Base-by-base conservation (phyloP, 2,329 filamentous ascomycete genomes). In the Fusarium circinatum region DNA sequence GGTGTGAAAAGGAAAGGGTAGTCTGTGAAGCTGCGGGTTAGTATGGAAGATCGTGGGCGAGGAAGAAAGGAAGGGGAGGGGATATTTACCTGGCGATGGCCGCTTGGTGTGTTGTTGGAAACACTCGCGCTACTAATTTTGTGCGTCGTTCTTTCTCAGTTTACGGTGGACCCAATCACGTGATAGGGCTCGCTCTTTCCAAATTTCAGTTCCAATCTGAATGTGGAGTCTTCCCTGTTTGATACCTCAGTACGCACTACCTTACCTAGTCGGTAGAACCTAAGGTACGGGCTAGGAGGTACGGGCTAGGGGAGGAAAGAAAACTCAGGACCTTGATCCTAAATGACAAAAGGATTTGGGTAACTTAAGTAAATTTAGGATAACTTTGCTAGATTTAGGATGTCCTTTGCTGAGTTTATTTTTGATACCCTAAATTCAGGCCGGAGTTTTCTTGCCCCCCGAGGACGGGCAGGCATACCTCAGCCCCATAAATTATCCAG, bases 51-150 rank as follows among this genome's bases (percentile, higher is more conserved):
- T 75, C 75, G 72, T 74, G 74, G 68, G 73, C 76, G 71, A 74
- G 72, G 71, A 70, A 71, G 70, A 67, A 75, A 76, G 64, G 58
- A 66, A 75, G 73, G 67, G 49, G 63, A 63, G 44, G 61, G 63
- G 34, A 67, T 68, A 74, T 78, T 79, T 83, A 83, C 82, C 82
- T 83, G 79, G 78, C 79, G 82, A 76, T 77, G 78, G 80, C 81
- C 81, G 81, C 82, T 83, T 83, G 79, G 79, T 83, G 82, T 81
- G 82, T 78, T 81, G 75, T 80, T 79, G 76, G 78, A 75, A 78
- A 82, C 70, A 45, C 63, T 39, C 65, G 78, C 77, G 75, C 73
- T 74, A 69, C 79, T 78, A 67, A 67, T 82, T 83, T 83, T 83
- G 80, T 83, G 82, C 80, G 82, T 55, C 51, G 51, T 30, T 55